Conservation (phyloP, 768 basidiomycete genomes). For the Rhizopogon sp. region DNA sequence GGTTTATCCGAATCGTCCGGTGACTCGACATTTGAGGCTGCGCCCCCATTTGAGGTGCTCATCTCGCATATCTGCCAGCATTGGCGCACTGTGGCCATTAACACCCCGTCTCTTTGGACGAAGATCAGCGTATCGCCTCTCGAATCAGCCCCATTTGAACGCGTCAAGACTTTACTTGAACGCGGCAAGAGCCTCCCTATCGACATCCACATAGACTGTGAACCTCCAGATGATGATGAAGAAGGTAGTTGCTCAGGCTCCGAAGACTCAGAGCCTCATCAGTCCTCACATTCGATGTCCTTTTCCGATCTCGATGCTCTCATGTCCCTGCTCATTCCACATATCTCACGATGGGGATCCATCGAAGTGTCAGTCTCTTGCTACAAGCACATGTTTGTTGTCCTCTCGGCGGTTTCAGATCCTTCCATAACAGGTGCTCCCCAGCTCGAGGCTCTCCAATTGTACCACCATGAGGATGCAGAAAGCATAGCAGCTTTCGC, state of each 20-base stretch:
- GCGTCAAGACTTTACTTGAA: conserved; percentile 39
- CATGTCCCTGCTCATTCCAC: conserved; percentile 40
- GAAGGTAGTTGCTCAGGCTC: conserved; percentile 13
- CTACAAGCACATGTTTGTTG: conserved; percentile 42
- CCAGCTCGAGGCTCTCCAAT: conserved; percentile 44
- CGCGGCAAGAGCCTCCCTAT: conserved; percentile 54
- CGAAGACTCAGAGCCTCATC: conserved; percentile 24
- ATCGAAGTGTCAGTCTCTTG: conserved; percentile 42
- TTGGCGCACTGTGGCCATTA: conserved; percentile 52
- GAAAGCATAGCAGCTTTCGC: conserved; percentile 25
- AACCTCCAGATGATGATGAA: conserved; percentile 20
- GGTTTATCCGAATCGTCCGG: background rate
- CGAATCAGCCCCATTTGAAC: conserved; percentile 38
- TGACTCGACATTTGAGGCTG: background rate
- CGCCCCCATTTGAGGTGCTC: conserved; percentile 42
- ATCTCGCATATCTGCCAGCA: conserved; percentile 58
- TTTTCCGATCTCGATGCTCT: conserved; percentile 20
- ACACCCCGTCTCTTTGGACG: conserved; percentile 55
- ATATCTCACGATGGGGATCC: conserved; percentile 48
- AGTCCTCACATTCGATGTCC: conserved; percentile 14
- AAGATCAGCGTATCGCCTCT: conserved; percentile 22
- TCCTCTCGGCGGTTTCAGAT: conserved; percentile 38
- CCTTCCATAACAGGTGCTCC: conserved; percentile 40
- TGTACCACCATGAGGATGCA: conserved; percentile 52
- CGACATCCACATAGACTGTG: conserved; percentile 45